Percentiles rank a stretch among this genome's conserved stretches.
phyloP scores from a whole-genome alignment of 768 basidiomycete genomes.

The Crucibulum laeve region DNA sequence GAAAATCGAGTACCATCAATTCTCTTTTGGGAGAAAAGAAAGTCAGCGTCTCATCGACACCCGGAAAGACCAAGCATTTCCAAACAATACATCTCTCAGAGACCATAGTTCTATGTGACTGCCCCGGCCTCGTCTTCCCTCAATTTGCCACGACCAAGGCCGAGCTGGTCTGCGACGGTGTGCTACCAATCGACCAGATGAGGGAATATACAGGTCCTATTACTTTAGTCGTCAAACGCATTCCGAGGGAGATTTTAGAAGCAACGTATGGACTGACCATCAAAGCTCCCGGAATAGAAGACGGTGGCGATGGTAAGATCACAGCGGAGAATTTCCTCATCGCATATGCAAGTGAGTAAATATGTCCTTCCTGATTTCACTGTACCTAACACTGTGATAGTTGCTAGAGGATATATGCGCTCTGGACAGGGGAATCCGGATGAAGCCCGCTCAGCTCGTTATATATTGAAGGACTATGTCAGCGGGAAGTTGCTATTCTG shows the following conservation, averaged over 20 bases:
- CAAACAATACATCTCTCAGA: constrained; percentile 96
- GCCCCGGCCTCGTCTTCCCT: constrained; percentile 96
- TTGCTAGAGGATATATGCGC: constrained; percentile 88
- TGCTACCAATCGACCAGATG: constrained; percentile 96
- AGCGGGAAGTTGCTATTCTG: constrained; percentile 90
- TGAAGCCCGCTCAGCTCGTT: constrained; percentile 89
- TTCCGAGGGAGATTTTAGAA: constrained; percentile 84
- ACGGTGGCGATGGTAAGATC: constrained; percentile 77
- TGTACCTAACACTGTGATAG: constrained; percentile 38
- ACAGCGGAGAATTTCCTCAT: constrained; percentile 80
- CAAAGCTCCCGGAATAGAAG: constrained; percentile 58
- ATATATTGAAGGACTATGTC: constrained; percentile 95
- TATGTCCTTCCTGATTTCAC: constrained; percentile 1
- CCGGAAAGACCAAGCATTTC: constrained; percentile 98
- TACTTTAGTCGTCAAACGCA: constrained; percentile 68
- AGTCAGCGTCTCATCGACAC: constrained; percentile 97
- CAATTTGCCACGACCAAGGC: constrained; percentile 98
- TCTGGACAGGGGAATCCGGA: constrained; percentile 97
- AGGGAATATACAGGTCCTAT: constrained; percentile 87
- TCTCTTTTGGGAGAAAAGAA: constrained; percentile 93
- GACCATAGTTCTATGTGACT: constrained; percentile 87
- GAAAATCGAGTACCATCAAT: constrained; percentile 98
- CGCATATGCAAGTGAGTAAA: constrained; percentile 84
- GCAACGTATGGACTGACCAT: constrained; percentile 85
- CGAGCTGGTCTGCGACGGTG: constrained; percentile 93